These are phyloP conservation scores for Pythium myriotylum DNA, from an alignment of 352 stramenopile species.

Conservation along the genomic window DNA sequence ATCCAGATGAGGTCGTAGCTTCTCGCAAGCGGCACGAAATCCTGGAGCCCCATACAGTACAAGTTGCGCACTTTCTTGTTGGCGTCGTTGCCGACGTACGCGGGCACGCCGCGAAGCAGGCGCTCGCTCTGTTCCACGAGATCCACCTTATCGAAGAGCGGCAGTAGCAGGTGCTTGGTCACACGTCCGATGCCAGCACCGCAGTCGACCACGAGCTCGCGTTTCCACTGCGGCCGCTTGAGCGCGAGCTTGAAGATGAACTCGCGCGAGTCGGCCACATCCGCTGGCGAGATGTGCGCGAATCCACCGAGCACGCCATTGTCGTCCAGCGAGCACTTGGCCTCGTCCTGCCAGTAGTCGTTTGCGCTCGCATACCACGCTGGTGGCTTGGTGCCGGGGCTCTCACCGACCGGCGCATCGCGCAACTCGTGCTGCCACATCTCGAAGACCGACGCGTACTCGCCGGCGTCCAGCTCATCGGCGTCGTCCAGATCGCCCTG, in stretches of 20 bases:
- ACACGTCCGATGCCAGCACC: constrained; percentile 95
- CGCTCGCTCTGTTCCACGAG: constrained; percentile 94
- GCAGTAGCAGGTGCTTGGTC: constrained; percentile 92
- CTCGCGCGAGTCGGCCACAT: constrained; percentile 73
- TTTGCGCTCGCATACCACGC: constrained; percentile 75
- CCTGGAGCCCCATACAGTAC: constrained; percentile 92
- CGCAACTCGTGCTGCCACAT: constrained; percentile 76
- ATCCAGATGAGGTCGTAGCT: constrained; percentile 97
- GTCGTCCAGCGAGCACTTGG: constrained; percentile 92
- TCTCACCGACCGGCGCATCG: constrained; percentile 29
- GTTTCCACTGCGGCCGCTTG: constrained; percentile 51
- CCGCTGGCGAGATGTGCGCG: constrained; percentile 78
- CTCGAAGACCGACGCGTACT: constrained; percentile 72
- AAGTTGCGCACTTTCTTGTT: constrained; percentile 60
- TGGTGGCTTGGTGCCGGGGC: constrained; percentile 22
- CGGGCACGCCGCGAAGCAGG: constrained; percentile 85
- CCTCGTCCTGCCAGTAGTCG: constrained; percentile 85
- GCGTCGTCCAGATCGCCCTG: constrained; percentile 67
- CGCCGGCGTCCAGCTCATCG: constrained; percentile 51
- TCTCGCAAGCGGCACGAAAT: constrained; percentile 68
- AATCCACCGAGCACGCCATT: constrained; percentile 94
- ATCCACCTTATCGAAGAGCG: constrained; percentile 88
- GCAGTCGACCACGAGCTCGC: constrained; percentile 69
- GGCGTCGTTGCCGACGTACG: constrained; percentile 80
- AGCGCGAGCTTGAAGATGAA: constrained; percentile 54